Percentiles rank a stretch among this genome's conserved stretches.
These are phyloP conservation scores for Eucalyptus pauciflora DNA, from an alignment of 345 rosid genomes.

Conservation along the genomic window DNA sequence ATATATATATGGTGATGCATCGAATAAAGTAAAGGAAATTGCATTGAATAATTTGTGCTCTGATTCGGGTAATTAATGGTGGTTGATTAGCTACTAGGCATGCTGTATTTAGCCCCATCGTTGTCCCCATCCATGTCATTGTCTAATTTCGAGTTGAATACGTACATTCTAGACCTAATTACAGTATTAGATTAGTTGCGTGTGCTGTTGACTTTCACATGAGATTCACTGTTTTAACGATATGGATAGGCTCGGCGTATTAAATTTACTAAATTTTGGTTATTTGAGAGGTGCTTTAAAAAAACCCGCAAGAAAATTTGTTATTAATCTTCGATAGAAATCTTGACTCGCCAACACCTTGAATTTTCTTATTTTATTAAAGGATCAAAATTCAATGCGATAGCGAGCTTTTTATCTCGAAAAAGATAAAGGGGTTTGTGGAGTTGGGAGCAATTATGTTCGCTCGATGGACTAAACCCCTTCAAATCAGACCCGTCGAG, in stretches of 20 bases:
- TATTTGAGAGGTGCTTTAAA: not conserved
- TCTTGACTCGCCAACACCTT: rapidly evolving
- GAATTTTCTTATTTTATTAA: not conserved
- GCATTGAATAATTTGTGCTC: not conserved
- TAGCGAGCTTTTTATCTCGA: rapidly evolving
- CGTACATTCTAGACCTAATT: not conserved
- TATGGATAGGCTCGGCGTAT: rapidly evolving
- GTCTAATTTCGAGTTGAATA: not conserved
- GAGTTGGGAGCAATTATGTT: not conserved
- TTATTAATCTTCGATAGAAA: not conserved
- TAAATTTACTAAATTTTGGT: not conserved
- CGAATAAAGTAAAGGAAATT: not conserved
- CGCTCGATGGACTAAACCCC: not conserved
- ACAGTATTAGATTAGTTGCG: not conserved
- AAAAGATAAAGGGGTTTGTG: not conserved
- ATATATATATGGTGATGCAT: not conserved
- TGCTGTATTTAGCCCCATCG: not conserved
- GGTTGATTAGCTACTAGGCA: not conserved
- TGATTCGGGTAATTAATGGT: not conserved
- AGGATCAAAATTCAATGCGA: rapidly evolving
- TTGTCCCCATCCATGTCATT: not conserved
- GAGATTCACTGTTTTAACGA: not conserved
- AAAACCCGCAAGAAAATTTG: not conserved
- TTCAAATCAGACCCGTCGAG: rapidly evolving
- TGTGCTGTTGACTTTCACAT: not conserved